phyloP scores from a whole-genome alignment of 75 land plant genomes.

The Pinus taeda region DNA sequence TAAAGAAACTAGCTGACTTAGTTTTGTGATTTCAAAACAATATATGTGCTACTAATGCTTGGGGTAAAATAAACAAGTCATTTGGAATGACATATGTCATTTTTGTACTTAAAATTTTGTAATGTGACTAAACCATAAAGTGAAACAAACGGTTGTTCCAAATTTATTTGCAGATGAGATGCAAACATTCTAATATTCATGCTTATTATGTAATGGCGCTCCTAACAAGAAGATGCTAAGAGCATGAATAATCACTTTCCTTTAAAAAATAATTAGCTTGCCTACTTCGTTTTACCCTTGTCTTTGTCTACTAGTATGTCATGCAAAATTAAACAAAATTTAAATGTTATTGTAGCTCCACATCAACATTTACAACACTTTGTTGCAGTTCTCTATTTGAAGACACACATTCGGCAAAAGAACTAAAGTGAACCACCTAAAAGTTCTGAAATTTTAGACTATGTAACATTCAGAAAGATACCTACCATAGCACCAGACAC shows the following conservation, averaged over 20 bases:
- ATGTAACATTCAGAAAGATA: neutral
- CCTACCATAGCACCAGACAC: constrained; percentile 57
- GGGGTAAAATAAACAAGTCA: neutral
- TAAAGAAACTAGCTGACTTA: neutral
- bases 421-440: no score
- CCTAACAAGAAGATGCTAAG: neutral
- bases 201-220: neutral
- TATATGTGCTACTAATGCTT: neutral
- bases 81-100: neutral
- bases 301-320: constrained; percentile 38
- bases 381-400: neutral
- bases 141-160: no score
- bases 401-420: no score
- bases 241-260: neutral
- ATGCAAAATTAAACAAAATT: constrained; percentile 25
- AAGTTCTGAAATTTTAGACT: no score
- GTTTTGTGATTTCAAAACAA: neutral
- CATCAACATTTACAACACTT: neutral
- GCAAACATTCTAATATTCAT: no score
- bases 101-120: no score
- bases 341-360: neutral
- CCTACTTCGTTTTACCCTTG: constrained; percentile 45
- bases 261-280: constrained; percentile 8
- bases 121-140: no score
- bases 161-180: no score